Evolutionary conservation across 495 filamentous ascomycete species (phyloP).

Genomic region (Xylaria telfairii): DNA sequence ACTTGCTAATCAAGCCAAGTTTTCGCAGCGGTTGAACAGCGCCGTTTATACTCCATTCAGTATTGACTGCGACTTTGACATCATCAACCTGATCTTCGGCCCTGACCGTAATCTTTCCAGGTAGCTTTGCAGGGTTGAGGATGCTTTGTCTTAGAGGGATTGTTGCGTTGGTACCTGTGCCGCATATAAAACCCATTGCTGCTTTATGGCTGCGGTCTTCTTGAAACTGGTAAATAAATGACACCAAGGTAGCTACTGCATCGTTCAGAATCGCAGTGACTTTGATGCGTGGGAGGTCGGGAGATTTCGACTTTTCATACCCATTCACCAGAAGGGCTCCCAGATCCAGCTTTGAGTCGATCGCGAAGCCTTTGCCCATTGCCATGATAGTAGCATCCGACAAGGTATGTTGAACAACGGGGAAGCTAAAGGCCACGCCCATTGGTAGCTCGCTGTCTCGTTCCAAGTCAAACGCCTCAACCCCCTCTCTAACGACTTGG

Average conservation of each 20-base stretch:
- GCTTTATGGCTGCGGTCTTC: slow-evolving; percentile 55
- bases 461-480: slow-evolving; percentile 38
- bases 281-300: slow-evolving; percentile 66
- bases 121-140: slow-evolving; percentile 68
- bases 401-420: slow-evolving; percentile 78
- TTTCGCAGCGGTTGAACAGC: slow-evolving; percentile 69
- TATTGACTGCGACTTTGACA: slow-evolving; percentile 76
- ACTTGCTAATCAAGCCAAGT: slow-evolving; percentile 69
- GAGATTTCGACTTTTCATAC: slow-evolving; percentile 60
- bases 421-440: slow-evolving; percentile 88
- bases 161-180: slow-evolving; percentile 84
- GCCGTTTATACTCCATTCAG: slow-evolving; percentile 85
- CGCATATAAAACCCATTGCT: slow-evolving; percentile 81
- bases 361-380: slow-evolving; percentile 88
- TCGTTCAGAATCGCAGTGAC: slow-evolving; percentile 85
- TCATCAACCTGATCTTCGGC: slow-evolving; percentile 62
- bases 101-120: slow-evolving; percentile 57
- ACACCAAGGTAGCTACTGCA: slow-evolving; percentile 78
- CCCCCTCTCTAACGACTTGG: slow-evolving; percentile 65
- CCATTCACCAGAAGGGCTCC: slow-evolving; percentile 70
- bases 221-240: slow-evolving; percentile 68
- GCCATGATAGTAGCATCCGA: slow-evolving; percentile 80
- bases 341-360: slow-evolving; percentile 74
- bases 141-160: slow-evolving; percentile 70
- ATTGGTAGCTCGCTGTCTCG: slow-evolving; percentile 62